Percentiles rank a stretch among this genome's conserved stretches.
Evolutionary conservation across 352 stramenopile species (phyloP).

Genomic region (Phytophthora rubi): DNA sequence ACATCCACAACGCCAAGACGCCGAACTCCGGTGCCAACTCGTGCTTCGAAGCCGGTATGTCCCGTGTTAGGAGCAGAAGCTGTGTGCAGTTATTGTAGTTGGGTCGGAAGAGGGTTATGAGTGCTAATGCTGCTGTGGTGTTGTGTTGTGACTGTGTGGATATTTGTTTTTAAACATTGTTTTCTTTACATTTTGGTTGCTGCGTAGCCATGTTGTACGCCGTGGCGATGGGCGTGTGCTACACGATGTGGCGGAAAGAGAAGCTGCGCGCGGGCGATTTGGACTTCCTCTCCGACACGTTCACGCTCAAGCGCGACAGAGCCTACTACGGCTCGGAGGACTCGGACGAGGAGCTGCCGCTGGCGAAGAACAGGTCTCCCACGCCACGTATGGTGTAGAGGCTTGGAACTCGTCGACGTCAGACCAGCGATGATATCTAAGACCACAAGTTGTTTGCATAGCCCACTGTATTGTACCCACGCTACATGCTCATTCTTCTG

Average conservation of each 20-base stretch:
- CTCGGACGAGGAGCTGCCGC: conserved; percentile 72
- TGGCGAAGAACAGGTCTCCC: conserved; percentile 75
- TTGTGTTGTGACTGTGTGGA: conserved; percentile 11
- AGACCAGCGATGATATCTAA: conserved; percentile 32
- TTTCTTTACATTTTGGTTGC: background rate
- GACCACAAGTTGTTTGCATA: conserved; percentile 37
- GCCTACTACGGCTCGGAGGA: conserved; percentile 74
- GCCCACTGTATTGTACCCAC: background rate
- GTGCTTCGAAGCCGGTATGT: conserved; percentile 81
- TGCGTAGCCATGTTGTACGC: conserved; percentile 63
- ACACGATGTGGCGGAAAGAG: conserved; percentile 63
- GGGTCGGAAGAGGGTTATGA: background rate
- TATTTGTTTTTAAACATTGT: background rate
- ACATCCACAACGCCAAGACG: conserved; percentile 74
- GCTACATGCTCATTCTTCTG: no score
- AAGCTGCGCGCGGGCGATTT: conserved; percentile 52
- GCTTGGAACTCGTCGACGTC: conserved; percentile 14
- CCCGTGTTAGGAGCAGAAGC: background rate
- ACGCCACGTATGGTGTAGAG: conserved; percentile 37
- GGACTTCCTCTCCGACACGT: conserved; percentile 50
- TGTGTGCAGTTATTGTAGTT: background rate
- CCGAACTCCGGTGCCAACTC: conserved; percentile 74
- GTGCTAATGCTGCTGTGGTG: conserved; percentile 7
- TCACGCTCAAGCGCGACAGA: conserved; percentile 54
- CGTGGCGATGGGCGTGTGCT: conserved; percentile 50